Base-by-base conservation (phyloP, 208 protist species). In the Trypanosoma rangeli region DNA sequence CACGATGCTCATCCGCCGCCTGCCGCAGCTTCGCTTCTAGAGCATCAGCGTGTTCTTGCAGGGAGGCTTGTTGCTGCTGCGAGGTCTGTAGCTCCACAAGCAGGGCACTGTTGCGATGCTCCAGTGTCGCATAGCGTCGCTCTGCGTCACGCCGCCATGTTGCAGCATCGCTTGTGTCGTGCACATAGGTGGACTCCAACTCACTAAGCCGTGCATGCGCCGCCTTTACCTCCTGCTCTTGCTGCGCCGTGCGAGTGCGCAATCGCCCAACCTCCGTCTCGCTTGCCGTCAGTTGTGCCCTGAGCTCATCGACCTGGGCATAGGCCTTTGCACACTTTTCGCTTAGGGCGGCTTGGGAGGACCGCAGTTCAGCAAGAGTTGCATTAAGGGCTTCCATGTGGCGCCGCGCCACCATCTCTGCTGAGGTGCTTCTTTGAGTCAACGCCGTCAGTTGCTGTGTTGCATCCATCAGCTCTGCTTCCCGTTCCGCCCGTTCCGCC, bases 381-480 rank as follows among this genome's bases (percentile, higher is more conserved):
- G 50, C 18, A 50, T 69, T 82, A 37, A 87, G 73, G 52, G 85
- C 73, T 5, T 88, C 79, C 35, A 85, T 73, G 54, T 84, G 84
- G 37, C 80, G 76, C 35, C 70, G 71, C 28, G 75, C 70, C 9
- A 86, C 83, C 61, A 79, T 74, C 28, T 82, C 81, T 2, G 80
- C 76, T 26, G 75, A 74, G 20, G 46, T 68, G 7, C 75, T 77
- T 57, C 78, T 68, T 59, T 81, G 82, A 54, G 77, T 63, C 10
- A 89, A 68, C 13, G 74, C 77, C 44, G 75, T 79, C 37, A 89
- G 70, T 67, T 87, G 79, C 75, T 86, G 84, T 20, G 76, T 79
- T 26, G 84, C 79, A 44, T 90, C 87, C 62, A 86, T 73, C 29
- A 89, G 76, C 63, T 87, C 76, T 15, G 84, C 82, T 5, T 76